Conservation (phyloP, 805 yeast species). For the Pichia scutulata region DNA sequence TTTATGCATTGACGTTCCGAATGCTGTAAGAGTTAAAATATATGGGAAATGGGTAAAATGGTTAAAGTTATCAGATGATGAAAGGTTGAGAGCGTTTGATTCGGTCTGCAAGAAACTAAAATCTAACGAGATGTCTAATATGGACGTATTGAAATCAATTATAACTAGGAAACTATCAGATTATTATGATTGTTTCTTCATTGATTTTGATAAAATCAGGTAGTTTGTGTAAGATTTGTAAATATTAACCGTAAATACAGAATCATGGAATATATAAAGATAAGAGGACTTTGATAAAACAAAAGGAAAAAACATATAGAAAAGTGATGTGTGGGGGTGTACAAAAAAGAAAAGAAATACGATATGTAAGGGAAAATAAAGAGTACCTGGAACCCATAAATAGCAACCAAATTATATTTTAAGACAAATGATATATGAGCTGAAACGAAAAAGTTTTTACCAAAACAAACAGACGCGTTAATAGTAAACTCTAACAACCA, state of each 20-base stretch:
- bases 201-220: neutral
- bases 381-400: neutral
- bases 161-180: neutral
- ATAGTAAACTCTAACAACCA: conserved; percentile 30
- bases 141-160: neutral
- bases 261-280: neutral
- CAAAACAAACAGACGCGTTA: neutral
- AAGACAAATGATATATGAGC: neutral
- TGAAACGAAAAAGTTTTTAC: neutral
- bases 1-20: neutral
- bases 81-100: neutral
- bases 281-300: neutral
- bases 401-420: neutral
- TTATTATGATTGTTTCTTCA: neutral
- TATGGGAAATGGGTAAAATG: neutral
- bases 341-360: neutral
- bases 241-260: neutral
- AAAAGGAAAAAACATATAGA: neutral
- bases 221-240: neutral
- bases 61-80: neutral
- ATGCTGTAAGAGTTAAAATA: neutral
- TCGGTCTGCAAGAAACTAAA: neutral
- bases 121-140: neutral
- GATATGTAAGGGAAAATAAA: neutral
- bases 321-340: neutral